phyloP scores from a whole-genome alignment of 1,284 basidiomycete species.

The Paramarasmius palmivorus region DNA sequence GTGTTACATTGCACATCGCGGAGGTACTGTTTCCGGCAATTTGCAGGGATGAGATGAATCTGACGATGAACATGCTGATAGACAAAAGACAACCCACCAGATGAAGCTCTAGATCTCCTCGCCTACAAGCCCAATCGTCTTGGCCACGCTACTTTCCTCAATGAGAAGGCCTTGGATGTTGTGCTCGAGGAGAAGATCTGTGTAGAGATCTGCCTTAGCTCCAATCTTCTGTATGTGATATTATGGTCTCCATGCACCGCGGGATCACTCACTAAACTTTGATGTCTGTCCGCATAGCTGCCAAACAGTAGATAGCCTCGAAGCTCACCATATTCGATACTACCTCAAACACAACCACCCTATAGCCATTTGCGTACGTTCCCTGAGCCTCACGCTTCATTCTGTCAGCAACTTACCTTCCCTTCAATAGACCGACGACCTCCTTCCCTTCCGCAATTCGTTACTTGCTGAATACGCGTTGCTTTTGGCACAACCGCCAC shows the following conservation, averaged over 20 bases:
- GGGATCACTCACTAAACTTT: background rate
- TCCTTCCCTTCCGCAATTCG: slow-evolving; percentile 72
- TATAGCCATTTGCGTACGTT: slow-evolving; percentile 68
- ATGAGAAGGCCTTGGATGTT: slow-evolving; percentile 55
- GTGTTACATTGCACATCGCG: slow-evolving; percentile 78
- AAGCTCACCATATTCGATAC: slow-evolving; percentile 71
- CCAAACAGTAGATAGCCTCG: slow-evolving; percentile 65
- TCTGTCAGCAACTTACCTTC: too few relatives aligned
- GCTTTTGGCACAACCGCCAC: slow-evolving; percentile 64
- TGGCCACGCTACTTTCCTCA: slow-evolving; percentile 82
- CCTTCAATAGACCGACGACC: slow-evolving; percentile 71
- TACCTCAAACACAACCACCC: slow-evolving; percentile 69
- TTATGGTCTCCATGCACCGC: background rate
- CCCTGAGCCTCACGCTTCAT: slow-evolving; percentile 2
- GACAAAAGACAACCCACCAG: slow-evolving; percentile 52
- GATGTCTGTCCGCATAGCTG: slow-evolving; percentile 40
- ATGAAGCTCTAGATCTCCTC: slow-evolving; percentile 67
- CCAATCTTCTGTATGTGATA: slow-evolving; percentile 76
- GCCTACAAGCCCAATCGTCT: slow-evolving; percentile 67
- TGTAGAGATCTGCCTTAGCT: slow-evolving; percentile 81
- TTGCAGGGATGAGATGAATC: background rate
- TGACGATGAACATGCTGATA: background rate
- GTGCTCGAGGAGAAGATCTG: slow-evolving; percentile 60
- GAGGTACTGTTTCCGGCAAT: slow-evolving; percentile 48
- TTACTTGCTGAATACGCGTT: slow-evolving; percentile 76